These are phyloP conservation scores for Didymella lethalis DNA, from an alignment of 2,329 filamentous ascomycete species.

Conservation along the genomic window DNA sequence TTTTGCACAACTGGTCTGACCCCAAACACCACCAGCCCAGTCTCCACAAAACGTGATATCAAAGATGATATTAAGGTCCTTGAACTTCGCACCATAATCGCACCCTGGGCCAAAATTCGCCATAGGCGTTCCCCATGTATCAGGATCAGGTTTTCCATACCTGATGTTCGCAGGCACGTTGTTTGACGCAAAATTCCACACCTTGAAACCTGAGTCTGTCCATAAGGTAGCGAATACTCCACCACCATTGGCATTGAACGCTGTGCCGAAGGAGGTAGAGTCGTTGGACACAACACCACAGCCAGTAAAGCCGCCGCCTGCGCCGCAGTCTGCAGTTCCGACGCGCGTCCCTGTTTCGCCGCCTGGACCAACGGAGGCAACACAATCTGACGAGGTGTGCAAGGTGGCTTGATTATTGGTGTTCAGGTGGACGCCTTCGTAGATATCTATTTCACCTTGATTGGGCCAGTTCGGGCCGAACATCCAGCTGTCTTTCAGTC, in stretches of 20 bases:
- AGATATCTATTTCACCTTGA: conserved; percentile 47
- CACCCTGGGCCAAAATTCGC: conserved; percentile 49
- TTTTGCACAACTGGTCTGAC: conserved; percentile 39
- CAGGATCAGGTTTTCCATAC: conserved; percentile 52
- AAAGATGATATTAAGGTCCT: conserved; percentile 53
- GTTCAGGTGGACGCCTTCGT: conserved; percentile 51
- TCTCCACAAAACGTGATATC: conserved; percentile 64
- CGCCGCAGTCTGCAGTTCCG: conserved; percentile 48
- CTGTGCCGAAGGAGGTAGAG: conserved; percentile 47
- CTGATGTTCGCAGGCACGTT: conserved; percentile 55
- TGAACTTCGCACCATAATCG: conserved; percentile 47
- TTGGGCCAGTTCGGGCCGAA: conserved; percentile 52
- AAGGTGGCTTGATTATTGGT: conserved; percentile 50
- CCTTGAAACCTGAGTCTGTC: conserved; percentile 53
- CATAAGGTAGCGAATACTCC: conserved; percentile 56
- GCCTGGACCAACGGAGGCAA: conserved; percentile 41
- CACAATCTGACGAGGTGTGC: conserved; percentile 49
- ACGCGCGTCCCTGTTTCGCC: conserved; percentile 43
- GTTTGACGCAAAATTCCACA: conserved; percentile 57
- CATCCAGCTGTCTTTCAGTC: conserved; percentile 44
- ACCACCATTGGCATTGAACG: conserved; percentile 53
- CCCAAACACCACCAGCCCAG: conserved; percentile 61
- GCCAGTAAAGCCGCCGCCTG: conserved; percentile 44
- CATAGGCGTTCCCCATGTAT: conserved; percentile 53
- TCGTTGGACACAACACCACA: conserved; percentile 42